Conservation (phyloP, 108 stramenopile species). For the Nannochloropsis gaditana region DNA sequence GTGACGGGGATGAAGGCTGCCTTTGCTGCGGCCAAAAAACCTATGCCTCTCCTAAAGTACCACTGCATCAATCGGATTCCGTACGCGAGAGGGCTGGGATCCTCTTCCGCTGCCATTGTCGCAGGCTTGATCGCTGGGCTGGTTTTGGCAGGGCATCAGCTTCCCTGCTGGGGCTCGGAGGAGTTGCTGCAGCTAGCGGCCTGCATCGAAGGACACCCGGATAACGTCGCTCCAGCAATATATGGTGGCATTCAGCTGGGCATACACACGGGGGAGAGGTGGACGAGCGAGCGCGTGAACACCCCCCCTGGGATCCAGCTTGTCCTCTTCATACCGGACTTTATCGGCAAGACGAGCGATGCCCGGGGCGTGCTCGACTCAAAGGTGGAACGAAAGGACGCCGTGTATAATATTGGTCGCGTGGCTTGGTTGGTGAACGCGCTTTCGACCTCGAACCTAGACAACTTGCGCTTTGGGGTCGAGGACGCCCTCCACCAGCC, state of each 20-base stretch:
- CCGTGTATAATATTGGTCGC: conserved; percentile 92
- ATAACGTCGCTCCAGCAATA: conserved; percentile 95
- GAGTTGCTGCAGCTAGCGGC: conserved; percentile 92
- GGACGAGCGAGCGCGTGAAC: conserved; percentile 84
- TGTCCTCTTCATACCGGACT: conserved; percentile 93
- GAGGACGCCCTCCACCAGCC: conserved; percentile 96
- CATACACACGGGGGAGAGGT: conserved; percentile 90
- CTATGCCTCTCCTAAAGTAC: conserved; percentile 79
- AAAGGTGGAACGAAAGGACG: conserved; percentile 70
- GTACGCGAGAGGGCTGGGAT: conserved; percentile 89
- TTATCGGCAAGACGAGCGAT: conserved; percentile 88
- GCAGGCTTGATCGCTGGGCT: conserved; percentile 95
- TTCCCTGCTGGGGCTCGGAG: conserved; percentile 86
- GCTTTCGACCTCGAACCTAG: conserved; percentile 73
- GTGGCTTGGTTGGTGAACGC: conserved; percentile 90
- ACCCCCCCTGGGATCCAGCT: conserved; percentile 60
- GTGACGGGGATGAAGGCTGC: conserved; percentile 86
- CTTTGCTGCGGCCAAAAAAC: conserved; percentile 83
- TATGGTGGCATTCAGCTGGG: conserved; percentile 97
- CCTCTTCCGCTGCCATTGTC: conserved; percentile 91
- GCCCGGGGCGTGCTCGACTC: conserved; percentile 69
- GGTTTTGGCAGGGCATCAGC: conserved; percentile 86
- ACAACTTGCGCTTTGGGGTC: conserved; percentile 81
- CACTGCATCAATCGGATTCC: conserved; percentile 86
- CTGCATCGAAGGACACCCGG: conserved; percentile 96